Conservation (phyloP, 192 early-diverging fungal species). For the Coemansia sp. region DNA sequence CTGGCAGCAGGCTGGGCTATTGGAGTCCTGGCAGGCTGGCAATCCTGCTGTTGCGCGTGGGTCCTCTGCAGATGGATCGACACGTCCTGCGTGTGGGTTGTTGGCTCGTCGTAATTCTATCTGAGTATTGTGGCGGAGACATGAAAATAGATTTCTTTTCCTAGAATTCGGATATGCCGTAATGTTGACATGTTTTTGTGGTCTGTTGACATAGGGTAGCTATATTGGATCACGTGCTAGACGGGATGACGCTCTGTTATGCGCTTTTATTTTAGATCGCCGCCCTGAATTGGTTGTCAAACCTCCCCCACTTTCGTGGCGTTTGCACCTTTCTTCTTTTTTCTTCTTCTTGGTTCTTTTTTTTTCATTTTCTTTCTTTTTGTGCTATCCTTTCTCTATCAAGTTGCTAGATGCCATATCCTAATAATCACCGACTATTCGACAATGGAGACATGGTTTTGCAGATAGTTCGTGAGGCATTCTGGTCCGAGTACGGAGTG, state of each 20-base stretch:
- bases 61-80: conserved; percentile 1
- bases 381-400: neutral
- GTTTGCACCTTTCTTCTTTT: neutral
- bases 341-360: neutral
- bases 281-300: neutral
- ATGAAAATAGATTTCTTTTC: neutral
- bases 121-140: conserved; percentile 6
- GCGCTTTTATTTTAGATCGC: neutral
- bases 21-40: conserved; percentile 53
- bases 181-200: neutral
- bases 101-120: conserved; percentile 46
- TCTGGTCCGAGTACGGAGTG: conserved; percentile 24
- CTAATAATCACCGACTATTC: conserved; percentile 3
- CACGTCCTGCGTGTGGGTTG: conserved; percentile 5
- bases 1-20: conserved; percentile 78
- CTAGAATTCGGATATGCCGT: neutral
- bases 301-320: neutral
- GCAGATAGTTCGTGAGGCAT: conserved; percentile 26
- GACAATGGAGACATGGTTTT: conserved; percentile 22
- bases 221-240: neutral
- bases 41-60: neutral
- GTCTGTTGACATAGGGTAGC: neutral
- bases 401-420: neutral
- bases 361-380: neutral
- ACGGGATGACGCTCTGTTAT: neutral